Evolutionary conservation across 208 protist genomes (phyloP), one percentile per base, ranked within the genome.

Genomic region (Borovskyia barvae): DNA sequence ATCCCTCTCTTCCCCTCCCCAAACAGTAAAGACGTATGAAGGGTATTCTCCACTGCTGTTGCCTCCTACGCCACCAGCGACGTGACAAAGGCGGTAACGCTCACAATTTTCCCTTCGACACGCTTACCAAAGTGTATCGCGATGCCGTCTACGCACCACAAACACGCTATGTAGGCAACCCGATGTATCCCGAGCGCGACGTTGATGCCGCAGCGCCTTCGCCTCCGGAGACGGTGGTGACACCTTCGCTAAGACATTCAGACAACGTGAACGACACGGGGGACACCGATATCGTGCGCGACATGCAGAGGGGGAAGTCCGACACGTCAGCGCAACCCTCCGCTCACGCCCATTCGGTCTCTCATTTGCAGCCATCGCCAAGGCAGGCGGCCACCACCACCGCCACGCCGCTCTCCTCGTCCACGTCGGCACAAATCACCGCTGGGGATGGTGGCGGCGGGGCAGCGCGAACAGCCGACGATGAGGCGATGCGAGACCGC

Each of bases 81-180:
- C 60, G 68, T 26, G 76, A 86, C 57, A 71, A 63, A 41, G 78
- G 67, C 8, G 68, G 73, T 58, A 90, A 80, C 47, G 26, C 62
- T 17, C 67, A 69, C 57, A 79, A 61, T 51, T 92, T 92, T 55
- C 66, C 85, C 17, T 92, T 79, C 40, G 85, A 92, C 67, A 88
- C 78, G 5, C 49, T 89, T 32, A 82, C 77, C 8, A 81, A 73
- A 36, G 82, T 92, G 3, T 89, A 92, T 49, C 75, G 74, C 1
- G 85, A 92, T 32, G 62, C 81, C 6, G 67, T 92, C 32, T 84
- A 88, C 51, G 57, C 57, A 0, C 56, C 58, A 3, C 69, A 85
- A 32, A 35, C 59, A 36, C 53, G 53, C 0, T 46, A 79, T 40
- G 30, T 28, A 22, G 59, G 76, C 20, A 75, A 83, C 40, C 67